A percentile compares a stretch with the other conserved stretches of the same genome.
Conservation (phyloP, 805 yeast species). For the Lipomyces spencermartinsiae region DNA sequence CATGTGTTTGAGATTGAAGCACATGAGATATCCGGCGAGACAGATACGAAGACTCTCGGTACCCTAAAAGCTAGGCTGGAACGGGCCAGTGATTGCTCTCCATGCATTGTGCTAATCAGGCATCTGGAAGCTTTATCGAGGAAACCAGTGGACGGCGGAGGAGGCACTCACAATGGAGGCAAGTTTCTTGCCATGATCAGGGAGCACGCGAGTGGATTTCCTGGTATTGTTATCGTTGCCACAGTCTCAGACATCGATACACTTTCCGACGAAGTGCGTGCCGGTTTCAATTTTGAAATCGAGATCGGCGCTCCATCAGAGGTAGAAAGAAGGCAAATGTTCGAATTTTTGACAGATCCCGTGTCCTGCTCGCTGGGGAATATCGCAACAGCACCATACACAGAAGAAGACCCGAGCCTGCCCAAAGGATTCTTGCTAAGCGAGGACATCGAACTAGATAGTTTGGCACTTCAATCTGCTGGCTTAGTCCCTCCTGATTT, state of each 20-base stretch:
- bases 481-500: slow-evolving; percentile 89
- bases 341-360: slow-evolving; percentile 54
- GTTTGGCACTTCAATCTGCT: slow-evolving; percentile 84
- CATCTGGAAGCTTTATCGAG: slow-evolving; percentile 81
- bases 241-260: slow-evolving; percentile 73
- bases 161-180: slow-evolving; percentile 44
- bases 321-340: slow-evolving; percentile 68
- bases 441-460: slow-evolving; percentile 59
- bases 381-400: background rate
- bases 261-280: slow-evolving; percentile 68
- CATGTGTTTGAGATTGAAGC: slow-evolving; percentile 75
- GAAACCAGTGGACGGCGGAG: slow-evolving; percentile 65
- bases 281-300: slow-evolving; percentile 76
- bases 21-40: slow-evolving; percentile 68
- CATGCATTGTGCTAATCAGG: slow-evolving; percentile 62
- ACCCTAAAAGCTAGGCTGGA: slow-evolving; percentile 77
- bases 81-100: slow-evolving; percentile 55
- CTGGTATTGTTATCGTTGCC: slow-evolving; percentile 62
- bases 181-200: slow-evolving; percentile 64
- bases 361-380: background rate
- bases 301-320: slow-evolving; percentile 80
- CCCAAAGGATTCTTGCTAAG: slow-evolving; percentile 45
- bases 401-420: slow-evolving; percentile 9
- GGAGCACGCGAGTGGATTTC: slow-evolving; percentile 54
- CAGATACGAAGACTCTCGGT: slow-evolving; percentile 81